Conservation (phyloP, 805 yeast genomes). For the Metschnikowia santaceciliae region DNA sequence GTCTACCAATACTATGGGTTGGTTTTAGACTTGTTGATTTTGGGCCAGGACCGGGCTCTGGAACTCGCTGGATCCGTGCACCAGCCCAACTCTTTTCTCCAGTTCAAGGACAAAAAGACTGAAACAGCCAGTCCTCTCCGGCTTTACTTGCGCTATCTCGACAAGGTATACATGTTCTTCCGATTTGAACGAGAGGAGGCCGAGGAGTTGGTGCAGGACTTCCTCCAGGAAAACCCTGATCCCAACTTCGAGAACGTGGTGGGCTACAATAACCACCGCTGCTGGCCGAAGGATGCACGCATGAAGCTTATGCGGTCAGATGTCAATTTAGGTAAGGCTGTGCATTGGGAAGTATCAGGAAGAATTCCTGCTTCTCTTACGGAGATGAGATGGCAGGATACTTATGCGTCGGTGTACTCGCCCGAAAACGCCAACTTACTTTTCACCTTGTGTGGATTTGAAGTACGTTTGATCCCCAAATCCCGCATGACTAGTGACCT, state of each 20-base stretch:
- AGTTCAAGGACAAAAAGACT: constrained; percentile 53
- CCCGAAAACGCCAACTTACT: constrained; percentile 84
- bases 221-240: constrained; percentile 80
- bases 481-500: constrained; percentile 50
- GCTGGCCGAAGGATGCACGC: constrained; percentile 93
- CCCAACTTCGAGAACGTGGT: constrained; percentile 84
- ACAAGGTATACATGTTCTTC: constrained; percentile 75
- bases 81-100: constrained; percentile 73
- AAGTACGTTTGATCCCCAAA: constrained; percentile 82
- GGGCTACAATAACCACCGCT: constrained; percentile 81
- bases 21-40: constrained; percentile 70
- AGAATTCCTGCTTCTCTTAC: constrained; percentile 77
- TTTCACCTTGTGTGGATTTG: constrained; percentile 94
- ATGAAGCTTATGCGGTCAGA: constrained; percentile 90
- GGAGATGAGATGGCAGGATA: constrained; percentile 69
- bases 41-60: constrained; percentile 83
- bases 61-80: constrained; percentile 79
- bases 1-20: constrained; percentile 88
- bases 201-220: constrained; percentile 70
- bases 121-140: constrained; percentile 75
- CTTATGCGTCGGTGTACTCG: constrained; percentile 85
- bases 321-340: constrained; percentile 88
- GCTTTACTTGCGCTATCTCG: constrained; percentile 77
- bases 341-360: constrained; percentile 82
- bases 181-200: constrained; percentile 72